These are phyloP conservation scores for Pyronema omphalodes DNA, from an alignment of 495 filamentous ascomycete species.

Conservation along the genomic window DNA sequence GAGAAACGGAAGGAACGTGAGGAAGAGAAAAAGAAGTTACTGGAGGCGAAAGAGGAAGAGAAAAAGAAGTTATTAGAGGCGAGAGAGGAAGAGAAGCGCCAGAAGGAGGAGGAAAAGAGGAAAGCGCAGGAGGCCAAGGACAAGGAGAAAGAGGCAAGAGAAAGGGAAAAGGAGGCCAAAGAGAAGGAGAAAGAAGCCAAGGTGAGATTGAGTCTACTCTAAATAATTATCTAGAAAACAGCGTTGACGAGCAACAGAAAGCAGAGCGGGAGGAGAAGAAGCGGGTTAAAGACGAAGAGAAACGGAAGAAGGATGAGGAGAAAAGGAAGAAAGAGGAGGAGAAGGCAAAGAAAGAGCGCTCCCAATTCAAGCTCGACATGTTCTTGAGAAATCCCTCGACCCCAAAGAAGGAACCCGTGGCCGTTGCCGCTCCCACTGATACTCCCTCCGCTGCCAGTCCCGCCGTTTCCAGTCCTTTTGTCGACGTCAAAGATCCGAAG, in stretches of 20 bases:
- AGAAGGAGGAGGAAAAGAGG: conserved; percentile 29
- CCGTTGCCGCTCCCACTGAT: neutral
- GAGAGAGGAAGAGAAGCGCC: conserved; percentile 30
- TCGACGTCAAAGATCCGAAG: too few species aligned
- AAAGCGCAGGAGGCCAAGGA: conserved; percentile 34
- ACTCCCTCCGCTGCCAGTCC: too few species aligned
- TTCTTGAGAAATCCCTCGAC: conserved; percentile 38
- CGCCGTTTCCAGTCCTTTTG: too few species aligned
- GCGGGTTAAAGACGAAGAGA: conserved; percentile 26
- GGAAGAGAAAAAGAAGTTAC: conserved; percentile 43
- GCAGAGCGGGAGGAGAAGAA: conserved; percentile 32
- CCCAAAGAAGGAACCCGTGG: neutral
- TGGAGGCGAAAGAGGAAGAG: conserved; percentile 33
- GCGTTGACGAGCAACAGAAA: conserved; percentile 18
- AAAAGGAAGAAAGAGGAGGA: conserved; percentile 41
- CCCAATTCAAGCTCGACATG: conserved; percentile 34
- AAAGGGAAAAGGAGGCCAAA: conserved; percentile 43
- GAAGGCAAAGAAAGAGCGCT: conserved; percentile 45
- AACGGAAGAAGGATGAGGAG: conserved; percentile 35
- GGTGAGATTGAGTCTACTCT: conserved; percentile 24
- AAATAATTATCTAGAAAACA: conserved; percentile 17
- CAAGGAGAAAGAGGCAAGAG: conserved; percentile 40
- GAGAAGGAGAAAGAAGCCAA: conserved; percentile 31
- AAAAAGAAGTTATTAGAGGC: conserved; percentile 44
- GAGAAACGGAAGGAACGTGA: conserved; percentile 29